Evolutionary conservation across 495 filamentous ascomycete species (phyloP).

Genomic region (Trypethelium eluteriae): DNA sequence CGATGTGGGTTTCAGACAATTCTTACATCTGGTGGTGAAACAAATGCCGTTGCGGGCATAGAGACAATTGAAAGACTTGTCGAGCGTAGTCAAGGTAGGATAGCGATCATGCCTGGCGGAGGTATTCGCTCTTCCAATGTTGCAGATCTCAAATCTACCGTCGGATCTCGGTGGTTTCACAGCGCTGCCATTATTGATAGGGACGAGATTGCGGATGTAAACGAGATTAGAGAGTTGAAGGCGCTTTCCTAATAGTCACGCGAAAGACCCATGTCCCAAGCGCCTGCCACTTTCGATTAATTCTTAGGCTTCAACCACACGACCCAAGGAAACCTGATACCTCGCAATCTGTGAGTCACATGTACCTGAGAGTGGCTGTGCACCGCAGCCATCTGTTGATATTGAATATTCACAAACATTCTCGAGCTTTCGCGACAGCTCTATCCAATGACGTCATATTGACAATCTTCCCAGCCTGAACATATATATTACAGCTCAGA

Average conservation of each 20-base stretch:
- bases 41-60: conserved; percentile 23
- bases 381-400: not conserved
- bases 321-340: not conserved
- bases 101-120: conserved; percentile 22
- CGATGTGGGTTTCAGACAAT: conserved; percentile 42
- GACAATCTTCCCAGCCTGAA: not conserved
- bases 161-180: not conserved
- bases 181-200: not conserved
- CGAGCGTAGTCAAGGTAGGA: conserved; percentile 12
- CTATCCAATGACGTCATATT: not conserved
- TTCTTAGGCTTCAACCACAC: not conserved
- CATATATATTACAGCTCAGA: not conserved
- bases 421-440: conserved; percentile 10
- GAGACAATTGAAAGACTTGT: conserved; percentile 23
- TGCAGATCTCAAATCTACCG: not conserved
- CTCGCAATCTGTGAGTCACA: not conserved
- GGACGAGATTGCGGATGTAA: not conserved
- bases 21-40: conserved; percentile 43
- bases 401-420: conserved; percentile 9
- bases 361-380: not conserved
- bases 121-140: conserved; percentile 18
- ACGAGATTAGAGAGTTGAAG: not conserved
- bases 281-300: not conserved
- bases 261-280: not conserved
- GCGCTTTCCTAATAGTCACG: not conserved